Conservation (phyloP, 1,139 yeast species). For the Groenewaldozyma auringiensis region DNA sequence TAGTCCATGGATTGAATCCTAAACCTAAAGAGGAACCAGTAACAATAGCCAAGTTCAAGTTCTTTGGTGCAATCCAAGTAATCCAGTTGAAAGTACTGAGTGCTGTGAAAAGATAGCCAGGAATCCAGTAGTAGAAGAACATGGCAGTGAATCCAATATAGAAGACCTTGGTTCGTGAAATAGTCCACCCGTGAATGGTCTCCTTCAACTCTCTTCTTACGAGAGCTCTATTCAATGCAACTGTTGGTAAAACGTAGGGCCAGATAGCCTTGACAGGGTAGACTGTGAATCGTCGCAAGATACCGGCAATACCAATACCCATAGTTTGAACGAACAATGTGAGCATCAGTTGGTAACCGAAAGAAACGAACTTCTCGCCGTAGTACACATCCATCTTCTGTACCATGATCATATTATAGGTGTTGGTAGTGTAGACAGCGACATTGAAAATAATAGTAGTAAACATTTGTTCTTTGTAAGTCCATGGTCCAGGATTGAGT, state of each 20-base stretch:
- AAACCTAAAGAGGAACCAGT: conserved; percentile 52
- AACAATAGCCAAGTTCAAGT: conserved; percentile 44
- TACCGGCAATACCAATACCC: conserved; percentile 53
- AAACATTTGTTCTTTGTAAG: conserved; percentile 62
- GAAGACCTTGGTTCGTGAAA: conserved; percentile 42
- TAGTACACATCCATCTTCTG: conserved; percentile 25
- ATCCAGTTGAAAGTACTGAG: conserved; percentile 50
- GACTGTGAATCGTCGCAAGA: conserved; percentile 37
- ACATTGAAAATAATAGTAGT: conserved; percentile 37
- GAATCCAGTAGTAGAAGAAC: conserved; percentile 51
- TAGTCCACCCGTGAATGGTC: conserved; percentile 41
- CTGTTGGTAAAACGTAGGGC: conserved; percentile 37
- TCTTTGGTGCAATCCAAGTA: conserved; percentile 53
- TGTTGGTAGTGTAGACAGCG: conserved; percentile 20
- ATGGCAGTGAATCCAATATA: conserved; percentile 33
- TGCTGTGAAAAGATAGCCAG: conserved; percentile 44
- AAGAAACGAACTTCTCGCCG: conserved; percentile 21
- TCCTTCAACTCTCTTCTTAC: conserved; percentile 31
- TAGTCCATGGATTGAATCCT: conserved; percentile 50
- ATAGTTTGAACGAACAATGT: conserved; percentile 49
- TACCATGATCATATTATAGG: conserved; percentile 26
- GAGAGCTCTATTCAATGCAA: conserved; percentile 34
- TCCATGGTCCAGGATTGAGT: conserved; percentile 59
- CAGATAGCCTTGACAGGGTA: conserved; percentile 50
- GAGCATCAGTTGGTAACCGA: conserved; percentile 42